Evolutionary conservation across 768 basidiomycete species (phyloP), one percentile per base, ranked within the genome.

Genomic region (Hygrocybe punicea): DNA sequence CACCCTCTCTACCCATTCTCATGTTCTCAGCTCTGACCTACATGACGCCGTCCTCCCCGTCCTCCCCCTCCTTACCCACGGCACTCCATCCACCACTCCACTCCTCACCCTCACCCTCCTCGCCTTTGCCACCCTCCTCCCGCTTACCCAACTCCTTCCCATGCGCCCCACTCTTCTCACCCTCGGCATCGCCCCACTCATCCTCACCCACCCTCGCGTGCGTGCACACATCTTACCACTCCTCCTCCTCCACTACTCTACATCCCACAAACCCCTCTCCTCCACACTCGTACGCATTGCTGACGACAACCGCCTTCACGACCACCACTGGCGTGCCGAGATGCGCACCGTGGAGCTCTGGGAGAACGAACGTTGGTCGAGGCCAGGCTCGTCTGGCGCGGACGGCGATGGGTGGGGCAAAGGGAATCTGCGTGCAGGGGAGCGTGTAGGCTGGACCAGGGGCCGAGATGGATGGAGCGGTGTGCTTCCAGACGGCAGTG

Each of bases 401-500:
- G 48, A 52, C 35, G 64, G 60, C 24, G 69, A 70, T 8, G 65
- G 69, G 17, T 81, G 81, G 81, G 73, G 72, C 52, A 83, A 83
- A 59, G 42, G 62, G 11, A 72, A 80, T 62, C 59, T 83, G 34
- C 65, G 64, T 23, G 65, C 70, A 5, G 67, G 68, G 0, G 88
- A 90, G 65, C 69, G 87, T 23, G 69, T 68, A 14, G 77, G 81
- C n/a, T 90, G 89, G 89, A 88, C 87, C 24, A 75, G 85, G 36
- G 84, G 84, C 1, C 68, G 82, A 51, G 86, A 90, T 65, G 88
- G 88, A 13, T 87, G 86, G 84, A 84, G 81, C 61, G 83, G 80
- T 0, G 76, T 84, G 24, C 70, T 71, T 6, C 71, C 67, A 9
- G 73, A 74, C 50, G 75, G 74, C 0, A 71, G 68, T 53, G 74